These are phyloP conservation scores for Peribolospora kevripleyi DNA, from an alignment of 768 basidiomycete genomes.

Conservation along the genomic window DNA sequence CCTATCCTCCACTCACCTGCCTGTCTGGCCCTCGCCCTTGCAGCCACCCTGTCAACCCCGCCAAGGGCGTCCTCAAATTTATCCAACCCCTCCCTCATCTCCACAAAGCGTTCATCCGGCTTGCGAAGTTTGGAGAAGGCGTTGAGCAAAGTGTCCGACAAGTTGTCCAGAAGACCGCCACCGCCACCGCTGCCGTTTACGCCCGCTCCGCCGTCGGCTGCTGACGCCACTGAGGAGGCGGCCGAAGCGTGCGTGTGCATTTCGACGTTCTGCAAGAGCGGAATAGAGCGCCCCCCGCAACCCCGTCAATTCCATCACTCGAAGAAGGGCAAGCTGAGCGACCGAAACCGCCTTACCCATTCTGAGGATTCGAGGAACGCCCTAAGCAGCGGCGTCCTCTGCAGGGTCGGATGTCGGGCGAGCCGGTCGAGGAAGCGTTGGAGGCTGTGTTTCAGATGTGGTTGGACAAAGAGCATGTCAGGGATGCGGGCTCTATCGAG, in stretches of 20 bases:
- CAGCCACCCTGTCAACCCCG: constrained; percentile 56
- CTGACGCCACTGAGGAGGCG: constrained; percentile 30
- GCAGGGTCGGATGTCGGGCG: constrained; percentile 78
- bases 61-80: constrained; percentile 87
- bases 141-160: constrained; percentile 87
- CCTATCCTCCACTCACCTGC: constrained; percentile 35
- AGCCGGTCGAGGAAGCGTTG: constrained; percentile 78
- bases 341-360: constrained; percentile 46
- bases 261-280: constrained; percentile 47
- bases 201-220: constrained; percentile 2
- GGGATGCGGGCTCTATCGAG: constrained; percentile 8
- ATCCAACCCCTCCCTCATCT: constrained; percentile 76
- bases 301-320: background rate
- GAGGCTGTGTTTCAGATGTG: constrained; percentile 29
- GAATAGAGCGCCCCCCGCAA: background rate
- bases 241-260: constrained; percentile 91
- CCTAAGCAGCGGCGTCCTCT: constrained; percentile 67
- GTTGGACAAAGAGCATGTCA: background rate
- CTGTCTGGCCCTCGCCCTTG: constrained; percentile 49
- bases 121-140: constrained; percentile 89
- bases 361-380: constrained; percentile 92
- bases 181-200: constrained; percentile 20
- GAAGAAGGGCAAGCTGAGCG: background rate
- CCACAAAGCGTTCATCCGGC: constrained; percentile 81
- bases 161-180: constrained; percentile 60